Evolutionary conservation across 805 yeast genomes (phyloP).

Genomic region (Alloascoidea hylecoeti): DNA sequence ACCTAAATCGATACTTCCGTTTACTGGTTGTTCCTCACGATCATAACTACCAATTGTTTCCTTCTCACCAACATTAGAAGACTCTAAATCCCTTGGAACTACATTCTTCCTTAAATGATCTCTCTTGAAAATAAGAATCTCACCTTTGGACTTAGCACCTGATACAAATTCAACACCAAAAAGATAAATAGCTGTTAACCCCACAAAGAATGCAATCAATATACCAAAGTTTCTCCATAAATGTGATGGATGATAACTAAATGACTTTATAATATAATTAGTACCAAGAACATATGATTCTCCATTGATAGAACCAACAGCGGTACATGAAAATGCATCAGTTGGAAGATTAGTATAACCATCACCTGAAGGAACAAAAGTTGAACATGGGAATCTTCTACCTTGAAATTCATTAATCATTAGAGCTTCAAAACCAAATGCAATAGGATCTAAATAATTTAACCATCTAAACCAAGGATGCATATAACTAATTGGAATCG

Average conservation of each 20-base stretch:
- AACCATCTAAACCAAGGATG: constrained; percentile 38
- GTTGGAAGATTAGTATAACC: constrained; percentile 19
- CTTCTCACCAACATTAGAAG: no score
- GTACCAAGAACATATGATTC: constrained; percentile 33
- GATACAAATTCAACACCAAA: constrained; percentile 31
- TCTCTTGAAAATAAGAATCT: constrained; percentile 37
- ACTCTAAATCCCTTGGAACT: constrained; percentile 6
- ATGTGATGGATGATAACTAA: constrained; percentile 27
- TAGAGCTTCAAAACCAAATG: constrained; percentile 29
- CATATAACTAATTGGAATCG: constrained; percentile 28
- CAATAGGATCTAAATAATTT: constrained; percentile 28
- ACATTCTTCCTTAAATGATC: constrained; percentile 19
- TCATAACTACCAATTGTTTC: no score
- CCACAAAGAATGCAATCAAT: constrained; percentile 34
- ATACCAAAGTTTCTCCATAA: constrained; percentile 60
- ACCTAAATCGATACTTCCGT: constrained; percentile 10
- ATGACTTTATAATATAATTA: constrained; percentile 28
- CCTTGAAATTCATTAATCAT: constrained; percentile 30
- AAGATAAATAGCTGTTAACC: constrained; percentile 41
- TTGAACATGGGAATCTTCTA: constrained; percentile 21
- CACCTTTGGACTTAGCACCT: constrained; percentile 58
- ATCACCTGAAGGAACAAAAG: constrained; percentile 30
- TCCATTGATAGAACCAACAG: constrained; percentile 45
- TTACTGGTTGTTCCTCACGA: not conserved
- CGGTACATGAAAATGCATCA: constrained; percentile 32